These are phyloP conservation scores for Colletotrichum ledebouriae DNA, from an alignment of 2,329 filamentous ascomycete species.

Conservation along the genomic window DNA sequence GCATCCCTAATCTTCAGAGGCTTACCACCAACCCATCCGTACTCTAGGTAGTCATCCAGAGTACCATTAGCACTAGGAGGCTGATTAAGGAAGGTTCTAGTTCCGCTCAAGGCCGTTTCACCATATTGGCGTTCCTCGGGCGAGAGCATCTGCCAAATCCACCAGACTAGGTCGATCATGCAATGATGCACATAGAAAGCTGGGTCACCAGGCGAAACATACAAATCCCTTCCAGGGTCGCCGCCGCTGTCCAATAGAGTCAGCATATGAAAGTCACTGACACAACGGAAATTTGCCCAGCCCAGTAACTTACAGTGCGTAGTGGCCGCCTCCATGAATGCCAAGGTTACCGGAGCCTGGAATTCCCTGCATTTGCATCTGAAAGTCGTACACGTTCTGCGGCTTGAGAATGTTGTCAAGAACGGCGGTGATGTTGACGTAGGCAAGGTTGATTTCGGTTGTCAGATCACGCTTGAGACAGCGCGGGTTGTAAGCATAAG, in stretches of 20 bases:
- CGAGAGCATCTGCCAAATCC: conserved; percentile 44
- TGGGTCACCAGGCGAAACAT: conserved; percentile 54
- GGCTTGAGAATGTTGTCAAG: conserved; percentile 54
- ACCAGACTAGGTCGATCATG: conserved; percentile 47
- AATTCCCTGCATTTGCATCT: conserved; percentile 59
- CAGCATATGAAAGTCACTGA: rapidly evolving
- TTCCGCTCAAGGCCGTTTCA: conserved; percentile 45
- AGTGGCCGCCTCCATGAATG: conserved; percentile 43
- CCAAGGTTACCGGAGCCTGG: conserved; percentile 48
- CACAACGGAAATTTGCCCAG: not conserved
- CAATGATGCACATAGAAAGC: conserved; percentile 52
- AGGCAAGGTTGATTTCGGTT: conserved; percentile 45
- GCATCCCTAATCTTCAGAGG: conserved; percentile 46
- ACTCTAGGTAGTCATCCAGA: conserved; percentile 40
- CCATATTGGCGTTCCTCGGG: conserved; percentile 45
- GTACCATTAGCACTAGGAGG: conserved; percentile 34
- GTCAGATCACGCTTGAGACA: conserved; percentile 57
- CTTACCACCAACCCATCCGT: conserved; percentile 39
- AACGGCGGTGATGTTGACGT: conserved; percentile 49
- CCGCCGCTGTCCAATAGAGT: conserved; percentile 43
- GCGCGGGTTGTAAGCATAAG: conserved; percentile 57
- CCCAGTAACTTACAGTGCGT: conserved; percentile 7
- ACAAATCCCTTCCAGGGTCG: conserved; percentile 58
- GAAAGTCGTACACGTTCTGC: conserved; percentile 56
- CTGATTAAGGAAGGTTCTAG: conserved; percentile 27